These are phyloP conservation scores for Amanita jacksonii DNA, from an alignment of 768 basidiomycete genomes.

Conservation along the genomic window DNA sequence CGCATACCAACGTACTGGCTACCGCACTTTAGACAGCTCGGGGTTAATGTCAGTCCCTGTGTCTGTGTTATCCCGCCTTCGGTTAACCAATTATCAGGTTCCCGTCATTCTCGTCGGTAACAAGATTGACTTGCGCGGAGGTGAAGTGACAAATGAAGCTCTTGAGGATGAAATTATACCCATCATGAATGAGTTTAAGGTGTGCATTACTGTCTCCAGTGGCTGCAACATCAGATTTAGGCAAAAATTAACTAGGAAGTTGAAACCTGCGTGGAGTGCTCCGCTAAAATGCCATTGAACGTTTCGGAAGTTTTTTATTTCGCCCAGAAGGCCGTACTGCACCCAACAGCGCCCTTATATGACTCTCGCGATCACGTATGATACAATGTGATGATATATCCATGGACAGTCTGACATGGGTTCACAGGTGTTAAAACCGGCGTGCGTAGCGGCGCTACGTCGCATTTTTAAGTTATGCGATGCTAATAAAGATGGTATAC, in stretches of 20 bases:
- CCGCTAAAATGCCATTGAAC: slow-evolving; percentile 84
- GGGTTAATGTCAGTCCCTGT: slow-evolving; percentile 70
- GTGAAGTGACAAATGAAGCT: slow-evolving; percentile 88
- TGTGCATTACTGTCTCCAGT: slow-evolving; percentile 17
- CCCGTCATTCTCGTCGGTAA: slow-evolving; percentile 97
- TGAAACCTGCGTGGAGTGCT: slow-evolving; percentile 96
- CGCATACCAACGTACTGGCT: slow-evolving; percentile 98
- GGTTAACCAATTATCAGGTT: slow-evolving; percentile 41
- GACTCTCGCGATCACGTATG: slow-evolving; percentile 91
- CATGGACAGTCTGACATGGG: slow-evolving; percentile 9
- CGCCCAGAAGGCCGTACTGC: slow-evolving; percentile 94
- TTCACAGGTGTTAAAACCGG: slow-evolving; percentile 78
- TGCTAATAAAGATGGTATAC: slow-evolving; percentile 84
- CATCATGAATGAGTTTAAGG: slow-evolving; percentile 99
- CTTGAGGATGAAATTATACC: slow-evolving; percentile 92
- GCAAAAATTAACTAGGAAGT: slow-evolving; percentile 61
- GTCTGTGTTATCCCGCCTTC: not conserved
- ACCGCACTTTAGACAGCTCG: slow-evolving; percentile 87
- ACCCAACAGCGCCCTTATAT: slow-evolving; percentile 94
- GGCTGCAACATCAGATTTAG: slow-evolving; percentile 8
- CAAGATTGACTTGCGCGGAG: slow-evolving; percentile 93
- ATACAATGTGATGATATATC: slow-evolving; percentile 16
- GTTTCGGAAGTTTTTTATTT: slow-evolving; percentile 98
- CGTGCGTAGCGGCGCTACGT: slow-evolving; percentile 76
- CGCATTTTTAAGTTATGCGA: slow-evolving; percentile 98